Base-by-base conservation (phyloP, 1,284 basidiomycete species). In the Takashimella tepidaria region DNA sequence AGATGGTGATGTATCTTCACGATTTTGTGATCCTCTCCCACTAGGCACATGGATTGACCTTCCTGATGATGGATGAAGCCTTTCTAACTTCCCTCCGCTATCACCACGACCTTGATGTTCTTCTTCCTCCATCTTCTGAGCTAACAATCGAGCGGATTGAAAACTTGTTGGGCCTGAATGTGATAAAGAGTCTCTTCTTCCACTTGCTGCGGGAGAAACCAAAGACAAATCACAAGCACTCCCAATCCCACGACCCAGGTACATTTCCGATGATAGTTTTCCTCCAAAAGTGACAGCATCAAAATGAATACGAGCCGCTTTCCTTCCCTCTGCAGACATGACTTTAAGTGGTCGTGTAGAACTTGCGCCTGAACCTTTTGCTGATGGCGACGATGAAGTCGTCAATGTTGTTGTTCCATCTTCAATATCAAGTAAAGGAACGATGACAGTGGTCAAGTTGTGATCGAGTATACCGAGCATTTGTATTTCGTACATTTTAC, bases 401-500 rank as follows among this genome's bases (percentile, higher is more conserved):
- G 48, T 22, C 52, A 49, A n/a, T 50, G 56, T 47, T 51, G 40
- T 53, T 10, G 61, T 50, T 10, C 52, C 51, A 23, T 72, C 68
- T 26, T 69, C 72, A 22, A 68, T 69, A 45, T 72, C 73, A 26
- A 91, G 77, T 66, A 84, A 78, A 3, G 89, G 90, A 12, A 91
- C 84, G 57, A 87, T 88, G 54, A 95, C 92, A 58, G 86, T 88
- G 16, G 88, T 84, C 26, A 91, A 85, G 67, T 92, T 92, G 67
- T 93, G 88, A 62, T 92, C 90, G 46, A 95, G 78, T 8, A 93
- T 78, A 3, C 92, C 92, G 6, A 95, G 81, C 88, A 90, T 92
- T 68, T 95, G 88, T 45, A 95, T 91, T 68, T 93, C 88, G 64
- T 90, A 88, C 89, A 96, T 93, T 75, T 89, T 90, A 40, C 88